These are phyloP conservation scores for Dryas alaskensis DNA, from an alignment of 306 rosid species.

Conservation along the genomic window DNA sequence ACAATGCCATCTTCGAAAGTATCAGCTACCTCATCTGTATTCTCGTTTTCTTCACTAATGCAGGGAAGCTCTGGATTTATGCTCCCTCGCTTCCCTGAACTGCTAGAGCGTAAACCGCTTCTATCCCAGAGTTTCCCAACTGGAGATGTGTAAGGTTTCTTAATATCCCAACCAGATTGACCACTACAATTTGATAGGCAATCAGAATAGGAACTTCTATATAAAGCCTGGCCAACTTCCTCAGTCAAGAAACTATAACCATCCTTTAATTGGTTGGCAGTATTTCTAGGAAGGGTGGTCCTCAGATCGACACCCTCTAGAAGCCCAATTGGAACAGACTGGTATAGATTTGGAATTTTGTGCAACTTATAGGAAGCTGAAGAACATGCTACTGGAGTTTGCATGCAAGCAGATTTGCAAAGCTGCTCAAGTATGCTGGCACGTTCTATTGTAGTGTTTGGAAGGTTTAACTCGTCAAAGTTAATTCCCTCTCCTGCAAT, in stretches of 20 bases:
- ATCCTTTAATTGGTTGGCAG: slow-evolving; percentile 19
- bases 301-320: slow-evolving; percentile 48
- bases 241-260: slow-evolving; percentile 22
- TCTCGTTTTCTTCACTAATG: too few species aligned
- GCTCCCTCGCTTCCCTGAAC: too few species aligned
- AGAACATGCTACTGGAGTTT: too few species aligned
- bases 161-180: slow-evolving; percentile 38
- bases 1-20: too few species aligned
- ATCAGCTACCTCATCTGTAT: too few species aligned
- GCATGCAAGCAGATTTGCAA: too few species aligned
- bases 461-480: too few species aligned
- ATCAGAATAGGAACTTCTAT: slow-evolving; percentile 55
- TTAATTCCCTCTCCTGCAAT: too few species aligned
- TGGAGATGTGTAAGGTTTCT: slow-evolving; percentile 50
- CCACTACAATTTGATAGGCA: slow-evolving; percentile 33
- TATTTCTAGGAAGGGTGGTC: slow-evolving; percentile 34
- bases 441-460: too few species aligned
- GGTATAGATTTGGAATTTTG: slow-evolving; percentile 27
- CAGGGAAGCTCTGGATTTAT: too few species aligned
- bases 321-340: slow-evolving; percentile 72
- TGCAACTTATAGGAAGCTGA: slow-evolving; percentile 40
- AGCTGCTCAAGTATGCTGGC: too few species aligned
- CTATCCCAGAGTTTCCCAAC: slow-evolving; percentile 73
- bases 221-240: slow-evolving; percentile 22
- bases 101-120: slow-evolving; percentile 46